Conservation (phyloP, 371 early-diverging fungal genomes). For the Mortierella sp. region DNA sequence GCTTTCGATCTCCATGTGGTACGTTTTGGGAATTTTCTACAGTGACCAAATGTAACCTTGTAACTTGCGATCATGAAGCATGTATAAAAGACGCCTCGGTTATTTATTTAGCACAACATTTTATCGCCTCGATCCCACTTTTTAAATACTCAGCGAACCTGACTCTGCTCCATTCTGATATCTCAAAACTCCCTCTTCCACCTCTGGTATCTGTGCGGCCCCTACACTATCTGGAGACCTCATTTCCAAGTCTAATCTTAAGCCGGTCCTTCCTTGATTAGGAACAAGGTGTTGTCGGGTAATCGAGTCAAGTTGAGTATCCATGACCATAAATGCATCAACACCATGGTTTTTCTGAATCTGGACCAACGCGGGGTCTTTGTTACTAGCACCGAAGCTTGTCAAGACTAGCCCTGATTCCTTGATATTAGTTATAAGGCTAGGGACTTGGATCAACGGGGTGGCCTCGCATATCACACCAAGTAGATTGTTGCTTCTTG, state of each 20-base stretch:
- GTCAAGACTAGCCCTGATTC: slow-evolving; percentile 90
- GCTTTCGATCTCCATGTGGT: too few relatives aligned
- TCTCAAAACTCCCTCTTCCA: slow-evolving; percentile 32
- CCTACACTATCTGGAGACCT: not conserved
- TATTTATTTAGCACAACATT: too few relatives aligned
- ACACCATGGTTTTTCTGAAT: slow-evolving; percentile 86
- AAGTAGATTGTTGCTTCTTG: slow-evolving; percentile 81
- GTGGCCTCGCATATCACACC: slow-evolving; percentile 92
- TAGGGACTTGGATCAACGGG: slow-evolving; percentile 90
- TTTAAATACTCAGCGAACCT: not conserved
- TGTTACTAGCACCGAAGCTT: slow-evolving; percentile 86
- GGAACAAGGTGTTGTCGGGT: not conserved
- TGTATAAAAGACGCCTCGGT: too few relatives aligned
- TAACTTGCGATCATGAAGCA: too few relatives aligned
- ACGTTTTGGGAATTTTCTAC: too few relatives aligned
- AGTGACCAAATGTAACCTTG: too few relatives aligned
- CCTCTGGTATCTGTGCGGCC: not conserved
- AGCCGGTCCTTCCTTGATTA: not conserved
- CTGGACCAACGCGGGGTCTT: slow-evolving; percentile 66
- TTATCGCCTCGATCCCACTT: too few relatives aligned
- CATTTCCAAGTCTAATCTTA: not conserved
- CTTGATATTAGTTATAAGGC: slow-evolving; percentile 88
- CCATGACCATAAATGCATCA: slow-evolving; percentile 83
- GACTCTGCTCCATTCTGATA: slow-evolving; percentile 16
- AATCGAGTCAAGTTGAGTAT: slow-evolving; percentile 22